Evolutionary conservation across 257 asterid genomes (phyloP), one percentile per base, ranked within the genome.

Genomic region (Petunia axillaris): DNA sequence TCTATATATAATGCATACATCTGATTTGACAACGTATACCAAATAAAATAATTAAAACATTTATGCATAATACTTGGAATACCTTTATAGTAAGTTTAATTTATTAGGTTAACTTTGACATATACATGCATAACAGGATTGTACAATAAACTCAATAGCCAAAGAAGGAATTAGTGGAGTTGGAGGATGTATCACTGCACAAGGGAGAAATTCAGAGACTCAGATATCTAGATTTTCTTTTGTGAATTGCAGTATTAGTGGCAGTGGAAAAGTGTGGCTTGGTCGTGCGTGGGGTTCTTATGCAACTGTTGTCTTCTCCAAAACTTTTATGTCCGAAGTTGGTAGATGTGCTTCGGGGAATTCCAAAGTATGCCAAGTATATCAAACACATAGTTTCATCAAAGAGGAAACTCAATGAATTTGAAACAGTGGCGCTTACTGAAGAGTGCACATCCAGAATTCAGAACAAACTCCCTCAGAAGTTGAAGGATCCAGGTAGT

Each of bases 231-330:
- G 98, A 1, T 94, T 89, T 84, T 89, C 98, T 3, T 93, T 94
- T 79, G 90, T 94, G 74, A 91, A 86, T 36, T 94, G 98, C 84
- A 85, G 75, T 75, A 77, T 94, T 38, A 57, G 35, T 1, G 98
- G 98, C 8, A 89, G 77, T 5, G 98, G 98, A 5, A 89, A 82
- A 80, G 94, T 90, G 79, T 93, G 90, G 97, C 89, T 94, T 1
- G 98, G 98, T 2, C 84, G 98, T 73, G 96, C 98, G 0, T 94
- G 98, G 98, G 94, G 98, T 0, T 78, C 81, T 38, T 93, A 88
- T 38, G 87, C 98, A 0, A 93, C 93, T 0, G 87, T 87, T 0
- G 78, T 94, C 14, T 94, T 94, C 86, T 77, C 93, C 5, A 85
- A 85, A 64, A 84, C 93, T 2, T 83, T 83, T 85, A 91, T 94